Conservation (phyloP, 2,329 filamentous ascomycete species). For the Grosmannia huntii region DNA sequence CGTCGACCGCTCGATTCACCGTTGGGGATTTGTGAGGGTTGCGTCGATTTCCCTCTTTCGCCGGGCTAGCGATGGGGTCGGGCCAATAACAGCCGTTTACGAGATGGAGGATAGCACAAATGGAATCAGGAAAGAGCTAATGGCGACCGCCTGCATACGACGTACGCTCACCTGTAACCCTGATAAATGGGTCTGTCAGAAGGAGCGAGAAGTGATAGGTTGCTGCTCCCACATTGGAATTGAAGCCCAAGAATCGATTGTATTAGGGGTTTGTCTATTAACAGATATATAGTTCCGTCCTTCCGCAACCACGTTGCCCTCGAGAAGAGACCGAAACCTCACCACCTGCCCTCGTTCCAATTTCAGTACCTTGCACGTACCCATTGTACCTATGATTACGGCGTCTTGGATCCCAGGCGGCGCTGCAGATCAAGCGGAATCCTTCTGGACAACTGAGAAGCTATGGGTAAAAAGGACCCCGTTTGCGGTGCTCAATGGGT, state of each 20-base stretch:
- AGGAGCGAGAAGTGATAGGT: neutral
- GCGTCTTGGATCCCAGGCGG: neutral
- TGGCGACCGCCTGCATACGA: neutral
- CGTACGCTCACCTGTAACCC: neutral
- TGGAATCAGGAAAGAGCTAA: neutral
- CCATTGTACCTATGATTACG: neutral
- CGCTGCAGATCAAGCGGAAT: neutral
- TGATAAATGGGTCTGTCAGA: neutral
- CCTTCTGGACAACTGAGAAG: neutral
- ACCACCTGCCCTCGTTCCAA: neutral
- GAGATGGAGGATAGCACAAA: too few relatives aligned
- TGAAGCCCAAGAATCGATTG: neutral
- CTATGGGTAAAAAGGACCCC: neutral
- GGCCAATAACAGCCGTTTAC: neutral
- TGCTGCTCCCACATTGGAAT: neutral
- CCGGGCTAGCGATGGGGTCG: neutral
- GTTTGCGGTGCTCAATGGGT: too few relatives aligned
- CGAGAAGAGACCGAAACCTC: neutral
- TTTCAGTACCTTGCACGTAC: neutral
- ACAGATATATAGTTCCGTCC: too few relatives aligned
- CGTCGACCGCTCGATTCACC: neutral
- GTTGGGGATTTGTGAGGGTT: neutral
- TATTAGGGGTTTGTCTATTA: neutral
- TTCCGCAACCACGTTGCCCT: neutral
- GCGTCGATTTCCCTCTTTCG: neutral